A percentile compares a stretch with the other conserved stretches of the same genome.
Conservation (phyloP, 305 asterid species). For the Fraxinus dipetala region DNA sequence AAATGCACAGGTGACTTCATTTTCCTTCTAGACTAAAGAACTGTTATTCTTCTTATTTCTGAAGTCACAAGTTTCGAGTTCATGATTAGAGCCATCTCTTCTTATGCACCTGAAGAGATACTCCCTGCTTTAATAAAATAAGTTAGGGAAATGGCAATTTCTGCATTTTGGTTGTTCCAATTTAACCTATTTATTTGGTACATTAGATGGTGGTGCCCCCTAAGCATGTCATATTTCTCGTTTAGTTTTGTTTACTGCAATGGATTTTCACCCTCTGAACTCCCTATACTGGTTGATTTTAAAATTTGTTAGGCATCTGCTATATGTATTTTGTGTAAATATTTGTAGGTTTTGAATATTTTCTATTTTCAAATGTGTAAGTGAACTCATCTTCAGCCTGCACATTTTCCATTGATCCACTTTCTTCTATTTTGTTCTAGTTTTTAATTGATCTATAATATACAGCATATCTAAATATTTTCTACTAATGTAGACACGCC, state of each 20-base stretch:
- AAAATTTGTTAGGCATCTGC: neutral
- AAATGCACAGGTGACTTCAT: conserved; percentile 54
- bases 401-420: neutral
- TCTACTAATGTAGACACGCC: neutral
- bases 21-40: conserved; percentile 4
- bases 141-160: neutral
- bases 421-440: neutral
- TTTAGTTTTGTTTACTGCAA: neutral
- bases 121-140: neutral
- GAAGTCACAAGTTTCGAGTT: neutral
- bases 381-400: neutral
- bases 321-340: neutral
- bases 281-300: neutral
- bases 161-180: neutral
- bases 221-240: neutral
- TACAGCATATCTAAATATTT: neutral
- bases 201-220: neutral
- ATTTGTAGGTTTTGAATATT: neutral
- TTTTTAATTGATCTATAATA: neutral
- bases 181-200: neutral
- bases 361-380: neutral
- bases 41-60: conserved; percentile 2
- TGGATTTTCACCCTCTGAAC: neutral
- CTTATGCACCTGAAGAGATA: neutral
- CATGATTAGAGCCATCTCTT: neutral